Base-by-base conservation (phyloP, 306 rosid genomes). In the Dalbergia cultrata region DNA sequence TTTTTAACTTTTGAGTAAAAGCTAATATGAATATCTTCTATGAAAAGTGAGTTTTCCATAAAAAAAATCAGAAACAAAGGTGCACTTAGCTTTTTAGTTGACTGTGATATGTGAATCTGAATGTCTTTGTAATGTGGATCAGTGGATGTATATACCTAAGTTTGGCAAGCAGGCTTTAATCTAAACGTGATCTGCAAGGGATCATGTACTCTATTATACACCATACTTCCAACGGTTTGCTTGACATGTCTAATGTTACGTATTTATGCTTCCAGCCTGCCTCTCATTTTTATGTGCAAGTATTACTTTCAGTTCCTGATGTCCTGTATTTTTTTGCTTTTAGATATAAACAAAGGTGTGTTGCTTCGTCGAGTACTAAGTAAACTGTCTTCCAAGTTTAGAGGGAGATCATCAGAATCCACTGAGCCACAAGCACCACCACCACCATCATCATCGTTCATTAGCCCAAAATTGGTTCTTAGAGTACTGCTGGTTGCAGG, bases 401-500 rank as follows among this genome's bases (percentile, higher is more conserved):
- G 89, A 62, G 91, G 94, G 67, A 84, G 80, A 82, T 70, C 89
- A 52, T 86, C 74, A 39, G 88, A 84, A 49, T 63, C 88, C 17
- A n/a, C 87, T 53, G 71, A 75, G 35, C 64, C 89, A 7, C 59
- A 79, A 11, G 70, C 90, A 21, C 11, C 83, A 13, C 14, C 85
- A 5, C 16, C 86, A 5, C 74, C 92, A 6, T 31, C 86, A 2
- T 22, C 87, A 5, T 76, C 92, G 5, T 84, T 86, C 80, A 58
- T 86, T 59, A 85, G 76, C 74, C 75, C 90, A 79, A 95, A 84
- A 82, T 79, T 90, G 69, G 16, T 87, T 59, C 58, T 93, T 53
- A 85, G 76, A 82, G 90, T 93, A 49, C 53, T 85, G 60, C 17
- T 88, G 17, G 90, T 90, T 72, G 92, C 94, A 72, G 97, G 91